A percentile compares a stretch with the other conserved stretches of the same genome.
Evolutionary conservation across 805 yeast genomes (phyloP).

Genomic region (Starmera amethionina): DNA sequence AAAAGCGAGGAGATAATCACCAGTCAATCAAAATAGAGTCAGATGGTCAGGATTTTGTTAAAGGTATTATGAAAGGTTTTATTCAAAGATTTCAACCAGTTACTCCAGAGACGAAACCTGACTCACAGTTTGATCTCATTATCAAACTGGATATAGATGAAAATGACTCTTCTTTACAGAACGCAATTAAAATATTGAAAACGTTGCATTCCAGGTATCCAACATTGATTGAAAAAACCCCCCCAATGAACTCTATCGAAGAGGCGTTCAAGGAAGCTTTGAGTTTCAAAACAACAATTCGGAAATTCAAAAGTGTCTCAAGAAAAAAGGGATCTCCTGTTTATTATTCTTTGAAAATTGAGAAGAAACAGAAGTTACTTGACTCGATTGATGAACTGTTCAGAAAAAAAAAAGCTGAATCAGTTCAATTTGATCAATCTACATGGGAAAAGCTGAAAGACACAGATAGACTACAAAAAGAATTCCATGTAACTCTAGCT

Average conservation of each 20-base stretch:
- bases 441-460: slow-evolving; percentile 21
- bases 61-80: slow-evolving; percentile 66
- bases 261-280: slow-evolving; percentile 45
- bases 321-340: slow-evolving; percentile 20
- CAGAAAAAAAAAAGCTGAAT: neutral
- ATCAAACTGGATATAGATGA: slow-evolving; percentile 42
- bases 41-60: slow-evolving; percentile 39
- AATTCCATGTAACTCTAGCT: slow-evolving; percentile 60
- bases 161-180: slow-evolving; percentile 36
- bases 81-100: slow-evolving; percentile 59
- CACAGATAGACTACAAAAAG: slow-evolving; percentile 32
- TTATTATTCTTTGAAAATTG: slow-evolving; percentile 36
- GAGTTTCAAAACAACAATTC: slow-evolving; percentile 41
- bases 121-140: slow-evolving; percentile 52
- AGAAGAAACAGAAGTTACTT: slow-evolving; percentile 6
- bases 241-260: slow-evolving; percentile 30
- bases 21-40: slow-evolving; percentile 57
- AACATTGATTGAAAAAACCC: slow-evolving; percentile 29
- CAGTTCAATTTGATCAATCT: neutral
- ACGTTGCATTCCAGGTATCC: slow-evolving; percentile 33
- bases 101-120: slow-evolving; percentile 40
- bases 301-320: slow-evolving; percentile 17
- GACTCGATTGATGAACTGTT: slow-evolving; percentile 9
- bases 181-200: slow-evolving; percentile 34
- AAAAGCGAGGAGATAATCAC: slow-evolving; percentile 76